Evolutionary conservation across 257 asterid genomes (phyloP).

Genomic region (Gardenia jasminoides): DNA sequence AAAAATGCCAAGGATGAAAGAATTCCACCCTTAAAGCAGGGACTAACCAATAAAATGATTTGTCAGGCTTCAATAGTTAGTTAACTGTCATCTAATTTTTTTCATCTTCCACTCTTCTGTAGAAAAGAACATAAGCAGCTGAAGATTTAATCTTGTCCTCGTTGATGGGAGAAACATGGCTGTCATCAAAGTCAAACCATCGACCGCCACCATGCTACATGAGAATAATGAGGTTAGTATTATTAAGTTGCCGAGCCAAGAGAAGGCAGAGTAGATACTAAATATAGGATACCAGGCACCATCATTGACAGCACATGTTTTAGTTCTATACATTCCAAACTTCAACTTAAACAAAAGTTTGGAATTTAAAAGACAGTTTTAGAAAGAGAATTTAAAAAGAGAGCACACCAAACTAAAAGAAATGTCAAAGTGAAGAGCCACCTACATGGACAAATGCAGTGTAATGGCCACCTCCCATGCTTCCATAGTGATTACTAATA

Average conservation of each 20-base stretch:
- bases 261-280: not conserved
- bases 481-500: conserved; percentile 86
- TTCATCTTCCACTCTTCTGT: conserved; percentile 69
- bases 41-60: conserved; percentile 22
- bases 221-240: conserved; percentile 18
- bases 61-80: conserved; percentile 28
- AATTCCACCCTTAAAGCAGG: not conserved
- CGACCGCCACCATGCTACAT: conserved; percentile 76
- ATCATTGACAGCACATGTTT: not conserved
- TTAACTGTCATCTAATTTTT: conserved; percentile 30
- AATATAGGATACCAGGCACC: not conserved
- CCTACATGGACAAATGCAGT: conserved; percentile 88
- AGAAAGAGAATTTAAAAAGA: conserved; percentile 2
- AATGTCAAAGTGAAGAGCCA: conserved; percentile 12
- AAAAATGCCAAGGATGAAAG: conserved; percentile 6
- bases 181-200: conserved; percentile 93
- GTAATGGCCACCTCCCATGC: conserved; percentile 94
- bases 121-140: conserved; percentile 82
- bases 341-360: not conserved
- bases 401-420: not conserved
- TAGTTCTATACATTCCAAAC: not conserved
- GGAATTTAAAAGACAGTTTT: not conserved
- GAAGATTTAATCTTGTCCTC: conserved; percentile 85
- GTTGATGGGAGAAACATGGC: conserved; percentile 65
- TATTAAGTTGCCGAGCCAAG: conserved; percentile 2